A percentile compares a stretch with the other conserved stretches of the same genome.
These are phyloP conservation scores for Emergomyces pasteurianus DNA, from an alignment of 2,329 filamentous ascomycete species.

Conservation along the genomic window DNA sequence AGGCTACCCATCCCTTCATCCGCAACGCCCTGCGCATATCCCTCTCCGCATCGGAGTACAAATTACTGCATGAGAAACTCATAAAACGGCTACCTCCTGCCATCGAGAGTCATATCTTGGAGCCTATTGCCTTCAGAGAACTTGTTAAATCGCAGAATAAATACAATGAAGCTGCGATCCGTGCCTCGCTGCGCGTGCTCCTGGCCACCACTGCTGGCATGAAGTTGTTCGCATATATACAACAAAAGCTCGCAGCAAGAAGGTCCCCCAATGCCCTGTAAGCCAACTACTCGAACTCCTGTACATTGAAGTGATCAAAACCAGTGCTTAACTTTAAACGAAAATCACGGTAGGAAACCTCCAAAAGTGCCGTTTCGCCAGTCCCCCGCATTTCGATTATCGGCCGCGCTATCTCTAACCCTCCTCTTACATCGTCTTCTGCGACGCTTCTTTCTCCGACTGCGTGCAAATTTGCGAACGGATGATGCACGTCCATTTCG, in stretches of 20 bases:
- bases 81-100: constrained; percentile 55
- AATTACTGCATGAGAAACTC: constrained; percentile 69
- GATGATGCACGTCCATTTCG: constrained; percentile 73
- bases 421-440: constrained; percentile 80
- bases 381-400: constrained; percentile 62
- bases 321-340: background rate
- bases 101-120: constrained; percentile 42
- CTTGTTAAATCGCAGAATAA: constrained; percentile 45
- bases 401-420: constrained; percentile 71
- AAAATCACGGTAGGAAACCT: constrained; percentile 20
- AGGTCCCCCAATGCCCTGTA: background rate
- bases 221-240: constrained; percentile 49
- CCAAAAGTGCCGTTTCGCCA: constrained; percentile 31
- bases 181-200: constrained; percentile 61
- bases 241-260: background rate
- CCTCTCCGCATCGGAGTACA: constrained; percentile 72
- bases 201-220: constrained; percentile 50
- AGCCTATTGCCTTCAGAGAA: constrained; percentile 40
- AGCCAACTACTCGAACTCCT: background rate
- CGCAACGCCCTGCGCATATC: constrained; percentile 81
- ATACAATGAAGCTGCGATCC: constrained; percentile 57
- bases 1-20: constrained; percentile 53
- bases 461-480: constrained; percentile 67
- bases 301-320: background rate
- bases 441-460: constrained; percentile 73